These are phyloP conservation scores for Nicotiana benthamiana DNA, from an alignment of 257 asterid genomes.

Conservation along the genomic window DNA sequence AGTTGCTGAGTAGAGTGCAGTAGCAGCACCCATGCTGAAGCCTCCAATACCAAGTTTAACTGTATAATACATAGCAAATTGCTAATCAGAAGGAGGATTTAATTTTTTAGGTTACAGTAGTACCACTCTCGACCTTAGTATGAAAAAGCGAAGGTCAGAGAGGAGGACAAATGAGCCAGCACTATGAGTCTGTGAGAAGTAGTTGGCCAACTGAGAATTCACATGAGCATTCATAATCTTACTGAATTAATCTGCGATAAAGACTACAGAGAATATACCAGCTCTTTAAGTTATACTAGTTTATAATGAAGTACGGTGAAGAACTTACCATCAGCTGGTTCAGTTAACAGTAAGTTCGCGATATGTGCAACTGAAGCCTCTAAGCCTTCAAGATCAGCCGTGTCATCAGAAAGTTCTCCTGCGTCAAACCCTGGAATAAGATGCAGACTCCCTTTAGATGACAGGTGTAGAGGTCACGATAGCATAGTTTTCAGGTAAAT, in stretches of 20 bases:
- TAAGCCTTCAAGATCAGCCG: slow-evolving; percentile 77
- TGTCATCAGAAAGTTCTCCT: slow-evolving; percentile 90
- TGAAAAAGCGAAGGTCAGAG: background rate
- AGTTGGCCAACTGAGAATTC: background rate
- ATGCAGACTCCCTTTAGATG: background rate
- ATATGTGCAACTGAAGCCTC: slow-evolving; percentile 90
- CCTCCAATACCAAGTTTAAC: slow-evolving; percentile 98
- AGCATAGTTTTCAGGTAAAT: slow-evolving; percentile 21
- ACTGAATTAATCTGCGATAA: no score
- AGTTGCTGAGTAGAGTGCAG: slow-evolving; percentile 81
- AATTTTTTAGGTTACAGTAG: background rate
- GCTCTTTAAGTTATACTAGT: background rate
- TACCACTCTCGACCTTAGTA: background rate
- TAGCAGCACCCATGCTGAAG: slow-evolving; percentile 98
- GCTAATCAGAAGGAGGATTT: background rate
- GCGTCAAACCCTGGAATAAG: slow-evolving; percentile 71
- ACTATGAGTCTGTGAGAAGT: background rate
- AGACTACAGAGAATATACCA: background rate
- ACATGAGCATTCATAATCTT: background rate
- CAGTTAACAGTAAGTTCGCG: slow-evolving; percentile 85
- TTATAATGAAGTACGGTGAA: slow-evolving; percentile 27
- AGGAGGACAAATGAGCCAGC: background rate
- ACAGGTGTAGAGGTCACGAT: slow-evolving; percentile 43
- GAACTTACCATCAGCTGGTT: slow-evolving; percentile 86
- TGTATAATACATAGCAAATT: slow-evolving; percentile 26